Evolutionary conservation across 177 flowering plant species (phyloP).

Genomic region (Vitis hybrid): DNA sequence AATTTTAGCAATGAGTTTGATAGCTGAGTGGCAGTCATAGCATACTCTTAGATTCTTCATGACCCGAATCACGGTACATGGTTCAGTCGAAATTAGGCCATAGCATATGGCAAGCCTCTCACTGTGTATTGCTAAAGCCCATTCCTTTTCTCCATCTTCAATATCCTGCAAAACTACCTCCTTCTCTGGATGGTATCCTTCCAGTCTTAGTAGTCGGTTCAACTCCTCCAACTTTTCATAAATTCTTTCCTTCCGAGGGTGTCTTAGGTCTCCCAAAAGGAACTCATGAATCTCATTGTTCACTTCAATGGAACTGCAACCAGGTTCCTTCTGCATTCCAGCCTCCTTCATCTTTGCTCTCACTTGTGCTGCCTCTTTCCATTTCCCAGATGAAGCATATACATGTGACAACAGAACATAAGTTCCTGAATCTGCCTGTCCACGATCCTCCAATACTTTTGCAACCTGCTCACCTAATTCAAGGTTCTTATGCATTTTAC

Average conservation of each 20-base stretch:
- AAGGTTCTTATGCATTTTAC: constrained; percentile 32
- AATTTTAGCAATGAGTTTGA: no score
- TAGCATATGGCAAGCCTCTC: constrained; percentile 39
- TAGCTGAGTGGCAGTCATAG: constrained; percentile 29
- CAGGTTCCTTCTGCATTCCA: constrained; percentile 34
- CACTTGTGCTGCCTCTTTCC: constrained; percentile 21
- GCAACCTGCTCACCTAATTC: constrained; percentile 30
- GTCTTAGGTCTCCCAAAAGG: constrained; percentile 31
- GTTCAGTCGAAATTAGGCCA: constrained; percentile 36
- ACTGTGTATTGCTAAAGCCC: constrained; percentile 31
- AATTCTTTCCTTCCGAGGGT: constrained; percentile 30
- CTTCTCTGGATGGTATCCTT: constrained; percentile 32
- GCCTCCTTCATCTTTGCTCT: constrained; percentile 31
- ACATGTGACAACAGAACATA: constrained; percentile 32
- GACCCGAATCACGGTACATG: constrained; percentile 23
- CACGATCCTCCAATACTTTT: constrained; percentile 15
- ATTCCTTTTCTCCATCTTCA: constrained; percentile 29
- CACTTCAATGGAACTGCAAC: constrained; percentile 33
- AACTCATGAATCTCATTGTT: constrained; percentile 37
- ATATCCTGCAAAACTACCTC: constrained; percentile 36
- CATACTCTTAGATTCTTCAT: constrained; percentile 38
- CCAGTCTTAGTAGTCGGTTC: constrained; percentile 9
- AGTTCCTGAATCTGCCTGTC: constrained; percentile 32
- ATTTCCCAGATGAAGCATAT: constrained; percentile 34
- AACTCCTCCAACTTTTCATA: constrained; percentile 31